Base-by-base conservation (phyloP, 495 filamentous ascomycete genomes). In the Staphylotrichum tortipilum region DNA sequence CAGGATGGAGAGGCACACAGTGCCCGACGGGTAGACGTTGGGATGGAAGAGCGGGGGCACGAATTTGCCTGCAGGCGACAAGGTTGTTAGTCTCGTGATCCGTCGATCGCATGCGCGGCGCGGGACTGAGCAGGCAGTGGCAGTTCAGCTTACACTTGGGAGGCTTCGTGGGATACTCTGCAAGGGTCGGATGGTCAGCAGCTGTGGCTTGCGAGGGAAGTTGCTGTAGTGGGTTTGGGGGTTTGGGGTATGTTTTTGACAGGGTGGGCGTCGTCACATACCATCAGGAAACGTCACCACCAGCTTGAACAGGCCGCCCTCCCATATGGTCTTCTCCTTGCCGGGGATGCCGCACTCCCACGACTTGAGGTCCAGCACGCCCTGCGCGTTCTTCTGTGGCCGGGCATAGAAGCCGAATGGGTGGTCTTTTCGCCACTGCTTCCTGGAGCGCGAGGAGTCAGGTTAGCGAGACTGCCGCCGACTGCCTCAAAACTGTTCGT, bases 101-200 rank as follows among this genome's bases (percentile, higher is more conserved):
- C 26, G 37, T 37, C 31, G 42, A 41, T 43, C 15, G n/a, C 33
- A 39, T 37, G 30, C 42, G 42, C 31, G 52, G 30, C 36, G 33
- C 23, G 10, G n/a, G n/a, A n/a, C n/a, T n/a, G 17, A 2, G 18
- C 41, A 44, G 10, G 26, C 26, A 28, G 10, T 28, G 14, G 41
- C 18, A 33, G 29, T 21, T 18, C 15, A 28, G 73, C 80, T 50
- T 79, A 95, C 92, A 99, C 69, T 99, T 99, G 0, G 92, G 92
- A 23, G 92, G 92, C 65, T 99, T 99, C 38, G 92, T 97, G 26
- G 92, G 92, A 67, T 99, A 99, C 62, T 99, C 92, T 98, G 60
- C 53, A 66, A 28, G 56, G 42, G 40, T 39, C 44, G 53, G 23
- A 26, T 17, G 48, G 29, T 60, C 29, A 61, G 53, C 44, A 4